phyloP scores from a whole-genome alignment of 2,329 filamentous ascomycete genomes.

The Hirsutella minnesotensis region DNA sequence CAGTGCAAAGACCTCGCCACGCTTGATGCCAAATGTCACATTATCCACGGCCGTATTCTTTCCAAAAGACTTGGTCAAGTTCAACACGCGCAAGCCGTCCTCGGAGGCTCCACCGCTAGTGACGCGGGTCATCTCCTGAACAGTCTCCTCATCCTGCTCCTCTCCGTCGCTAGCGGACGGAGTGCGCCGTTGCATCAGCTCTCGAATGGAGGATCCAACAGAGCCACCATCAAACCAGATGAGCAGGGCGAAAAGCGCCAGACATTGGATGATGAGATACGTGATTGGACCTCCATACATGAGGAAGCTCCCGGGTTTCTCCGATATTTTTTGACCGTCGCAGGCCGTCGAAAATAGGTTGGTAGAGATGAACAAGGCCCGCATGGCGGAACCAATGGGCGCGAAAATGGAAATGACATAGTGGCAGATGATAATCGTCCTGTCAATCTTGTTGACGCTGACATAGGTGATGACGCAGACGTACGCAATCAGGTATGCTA shows the following conservation, averaged over 20 bases:
- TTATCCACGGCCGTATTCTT: constrained; percentile 74
- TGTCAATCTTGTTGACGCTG: constrained; percentile 56
- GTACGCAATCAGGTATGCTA: constrained; percentile 62
- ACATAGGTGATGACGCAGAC: constrained; percentile 64
- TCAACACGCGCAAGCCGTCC: constrained; percentile 66
- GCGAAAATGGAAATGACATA: constrained; percentile 64
- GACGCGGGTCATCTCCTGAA: constrained; percentile 51
- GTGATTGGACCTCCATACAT: constrained; percentile 77
- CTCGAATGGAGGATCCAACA: constrained; percentile 39
- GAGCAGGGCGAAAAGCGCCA: constrained; percentile 59
- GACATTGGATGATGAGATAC: constrained; percentile 65
- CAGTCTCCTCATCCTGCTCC: constrained; percentile 46
- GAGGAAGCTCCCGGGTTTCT: constrained; percentile 57
- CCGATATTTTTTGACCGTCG: constrained; percentile 46
- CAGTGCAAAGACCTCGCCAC: constrained; percentile 76
- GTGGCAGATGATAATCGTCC: constrained; percentile 55
- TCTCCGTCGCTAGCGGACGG: constrained; percentile 16
- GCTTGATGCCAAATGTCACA: constrained; percentile 69
- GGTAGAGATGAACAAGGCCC: constrained; percentile 63
- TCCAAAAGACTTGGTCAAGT: constrained; percentile 71
- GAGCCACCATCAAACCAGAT: constrained; percentile 74
- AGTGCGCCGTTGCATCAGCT: constrained; percentile 23
- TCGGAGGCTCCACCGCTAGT: constrained; percentile 23
- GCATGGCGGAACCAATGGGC: constrained; percentile 64
- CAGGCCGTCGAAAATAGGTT: constrained; percentile 81